These are phyloP conservation scores for Mycosphaerella sp. DNA, from an alignment of 2,329 filamentous ascomycete species.

Conservation along the genomic window DNA sequence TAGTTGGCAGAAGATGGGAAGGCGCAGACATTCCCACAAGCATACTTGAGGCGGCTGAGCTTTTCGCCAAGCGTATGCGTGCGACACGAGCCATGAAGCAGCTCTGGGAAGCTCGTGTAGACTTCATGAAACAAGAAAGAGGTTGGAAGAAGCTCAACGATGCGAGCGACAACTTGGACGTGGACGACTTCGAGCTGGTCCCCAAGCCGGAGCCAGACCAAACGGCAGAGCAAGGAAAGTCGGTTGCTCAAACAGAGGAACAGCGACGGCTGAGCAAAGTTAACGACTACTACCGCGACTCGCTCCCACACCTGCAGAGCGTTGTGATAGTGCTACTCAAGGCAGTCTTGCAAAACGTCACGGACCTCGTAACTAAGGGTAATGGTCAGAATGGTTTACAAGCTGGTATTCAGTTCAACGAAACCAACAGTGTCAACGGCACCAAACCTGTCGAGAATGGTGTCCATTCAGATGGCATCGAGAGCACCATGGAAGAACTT, in stretches of 20 bases:
- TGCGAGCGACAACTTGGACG: conserved; percentile 22
- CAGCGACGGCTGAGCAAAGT: conserved; percentile 46
- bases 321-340: conserved; percentile 88
- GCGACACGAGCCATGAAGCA: conserved; percentile 89
- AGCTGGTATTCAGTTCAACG: conserved; percentile 41
- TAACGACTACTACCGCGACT: conserved; percentile 72
- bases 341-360: conserved; percentile 79
- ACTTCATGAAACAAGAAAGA: conserved; percentile 84
- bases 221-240: conserved; percentile 29
- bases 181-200: conserved; percentile 32
- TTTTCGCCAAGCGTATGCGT: conserved; percentile 83
- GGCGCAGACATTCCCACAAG: conserved; percentile 91
- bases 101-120: conserved; percentile 88
- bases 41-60: conserved; percentile 86
- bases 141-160: conserved; percentile 64
- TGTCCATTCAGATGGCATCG: conserved; percentile 24
- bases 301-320: conserved; percentile 82
- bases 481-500: conserved; percentile 57
- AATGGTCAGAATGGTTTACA: conserved; percentile 45
- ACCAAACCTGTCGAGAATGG: conserved; percentile 37
- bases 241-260: conserved; percentile 23
- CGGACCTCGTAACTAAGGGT: conserved; percentile 63
- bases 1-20: conserved; percentile 83
- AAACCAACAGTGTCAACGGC: conserved; percentile 26
- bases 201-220: conserved; percentile 28